Base-by-base conservation (phyloP, 2,329 filamentous ascomycete species). In the Diplocarpon rosae region DNA sequence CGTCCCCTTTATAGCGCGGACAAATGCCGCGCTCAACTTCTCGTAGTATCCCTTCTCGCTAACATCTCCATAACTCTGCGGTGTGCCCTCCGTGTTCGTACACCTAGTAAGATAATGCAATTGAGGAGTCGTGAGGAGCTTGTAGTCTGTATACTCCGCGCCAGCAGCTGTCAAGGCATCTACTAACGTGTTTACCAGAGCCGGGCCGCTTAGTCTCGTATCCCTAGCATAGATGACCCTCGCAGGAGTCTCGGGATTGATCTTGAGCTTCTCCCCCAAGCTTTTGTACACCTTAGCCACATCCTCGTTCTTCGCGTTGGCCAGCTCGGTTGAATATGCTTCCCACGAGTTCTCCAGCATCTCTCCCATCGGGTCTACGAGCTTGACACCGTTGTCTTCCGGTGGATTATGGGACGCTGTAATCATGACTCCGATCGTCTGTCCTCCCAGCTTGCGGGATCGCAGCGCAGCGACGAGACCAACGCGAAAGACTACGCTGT, bases 331-430 rank as follows among this genome's bases (percentile, higher is more conserved):
- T 43, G 89, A 88, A 64, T 89, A 82, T 31, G 72, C 71, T 68
- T 98, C 92, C 92, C 92, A 98, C 49, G 90, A 85, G 65, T 89
- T 82, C 76, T 93, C 87, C 39, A 95, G 75, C 92, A 96, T 96
- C 65, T 96, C 92, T 53, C 92, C 90, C 81, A 94, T 84, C 11
- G 92, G 92, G 65, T 98, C 92, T 52, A 98, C 87, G 56, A 98
- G 78, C 74, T 95, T 95, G 64, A 95, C 83, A 41, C 88, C 88
- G 65, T 95, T 95, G 67, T 95, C 88, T 56, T 78, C 74, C 29
- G 88, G 83, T 14, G 85, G 85, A 67, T 95, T 95, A 72, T 95
- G 88, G 60, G 85, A 93, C 51, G 88, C 88, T 34, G 88, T 95
- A 64, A 95, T 85, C 88, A 95, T 95, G 55, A 98, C 83, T 60